Evolutionary conservation across 495 filamentous ascomycete species (phyloP).

Genomic region (Daldinia caldariorum): DNA sequence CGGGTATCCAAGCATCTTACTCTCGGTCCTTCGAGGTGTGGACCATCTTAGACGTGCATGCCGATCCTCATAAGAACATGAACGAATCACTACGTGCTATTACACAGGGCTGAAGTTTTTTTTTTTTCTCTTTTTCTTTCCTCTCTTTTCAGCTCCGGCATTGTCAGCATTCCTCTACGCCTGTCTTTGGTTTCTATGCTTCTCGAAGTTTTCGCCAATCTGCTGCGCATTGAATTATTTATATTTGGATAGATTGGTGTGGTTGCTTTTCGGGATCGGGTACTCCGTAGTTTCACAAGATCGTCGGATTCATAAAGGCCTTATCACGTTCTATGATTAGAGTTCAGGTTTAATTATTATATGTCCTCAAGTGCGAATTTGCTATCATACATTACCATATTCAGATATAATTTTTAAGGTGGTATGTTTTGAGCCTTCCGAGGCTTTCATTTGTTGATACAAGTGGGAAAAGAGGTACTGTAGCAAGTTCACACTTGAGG

Average conservation of each 20-base stretch:
- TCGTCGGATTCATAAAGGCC: too few species aligned
- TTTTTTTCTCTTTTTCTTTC: background rate
- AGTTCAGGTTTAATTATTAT: too few species aligned
- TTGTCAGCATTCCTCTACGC: background rate
- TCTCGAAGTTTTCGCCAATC: background rate
- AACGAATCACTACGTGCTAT: background rate
- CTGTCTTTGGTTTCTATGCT: background rate
- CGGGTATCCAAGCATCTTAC: constrained; percentile 1
- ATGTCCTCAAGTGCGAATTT: too few species aligned
- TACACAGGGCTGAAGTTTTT: constrained; percentile 24
- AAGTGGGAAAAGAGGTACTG: too few species aligned
- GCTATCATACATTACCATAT: too few species aligned
- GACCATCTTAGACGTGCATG: constrained; percentile 3
- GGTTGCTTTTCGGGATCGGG: background rate
- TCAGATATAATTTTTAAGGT: too few species aligned
- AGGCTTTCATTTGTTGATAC: too few species aligned
- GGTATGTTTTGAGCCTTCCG: too few species aligned
- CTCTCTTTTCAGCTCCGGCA: background rate
- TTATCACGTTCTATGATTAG: too few species aligned
- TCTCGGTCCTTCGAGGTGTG: background rate
- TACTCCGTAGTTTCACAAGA: too few species aligned
- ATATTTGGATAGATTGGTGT: background rate
- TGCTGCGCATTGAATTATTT: background rate
- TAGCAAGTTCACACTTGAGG: too few species aligned
- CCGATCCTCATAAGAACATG: constrained; percentile 22